A percentile compares a stretch with the other conserved stretches of the same genome.
Conservation (phyloP, 192 early-diverging fungal genomes). For the Phlyctochytrium planicorne region DNA sequence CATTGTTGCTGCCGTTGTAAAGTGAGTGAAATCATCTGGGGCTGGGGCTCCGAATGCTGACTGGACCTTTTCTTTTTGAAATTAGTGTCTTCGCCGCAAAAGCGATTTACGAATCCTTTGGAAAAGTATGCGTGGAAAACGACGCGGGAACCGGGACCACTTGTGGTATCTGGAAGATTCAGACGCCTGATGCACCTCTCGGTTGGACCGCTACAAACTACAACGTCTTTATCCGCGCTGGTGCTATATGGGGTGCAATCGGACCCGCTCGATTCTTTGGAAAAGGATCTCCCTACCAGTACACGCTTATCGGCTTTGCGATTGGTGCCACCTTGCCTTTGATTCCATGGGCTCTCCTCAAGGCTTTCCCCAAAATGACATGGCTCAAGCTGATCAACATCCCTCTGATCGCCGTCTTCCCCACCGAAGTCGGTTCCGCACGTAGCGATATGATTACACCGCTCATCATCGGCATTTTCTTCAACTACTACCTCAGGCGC, state of each 20-base stretch:
- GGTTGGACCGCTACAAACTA: constrained; percentile 18
- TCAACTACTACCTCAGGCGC: constrained; percentile 18
- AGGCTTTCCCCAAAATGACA: constrained; percentile 19
- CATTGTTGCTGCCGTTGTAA: constrained; percentile 40
- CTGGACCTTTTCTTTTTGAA: too few relatives aligned
- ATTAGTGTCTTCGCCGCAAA: neutral
- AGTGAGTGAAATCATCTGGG: too few relatives aligned
- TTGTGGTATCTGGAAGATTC: neutral
- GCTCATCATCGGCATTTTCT: constrained; percentile 13
- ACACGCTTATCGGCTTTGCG: constrained; percentile 20
- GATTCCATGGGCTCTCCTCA: constrained; percentile 37
- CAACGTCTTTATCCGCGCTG: constrained; percentile 61
- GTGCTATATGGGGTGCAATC: constrained; percentile 72
- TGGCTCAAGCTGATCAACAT: constrained; percentile 21
- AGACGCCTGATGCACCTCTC: neutral
- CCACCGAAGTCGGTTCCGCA: constrained; percentile 1
- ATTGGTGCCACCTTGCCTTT: constrained; percentile 36
- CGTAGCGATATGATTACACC: constrained; percentile 15
- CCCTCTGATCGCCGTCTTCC: constrained; percentile 17
- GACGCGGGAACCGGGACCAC: neutral
- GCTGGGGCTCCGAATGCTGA: too few relatives aligned
- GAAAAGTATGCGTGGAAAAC: constrained; percentile 19
- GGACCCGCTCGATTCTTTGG: constrained; percentile 64
- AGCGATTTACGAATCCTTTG: constrained; percentile 3
- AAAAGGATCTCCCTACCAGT: constrained; percentile 25